Evolutionary conservation across 805 yeast species (phyloP).

Genomic region (Yamadazyma laniorum): DNA sequence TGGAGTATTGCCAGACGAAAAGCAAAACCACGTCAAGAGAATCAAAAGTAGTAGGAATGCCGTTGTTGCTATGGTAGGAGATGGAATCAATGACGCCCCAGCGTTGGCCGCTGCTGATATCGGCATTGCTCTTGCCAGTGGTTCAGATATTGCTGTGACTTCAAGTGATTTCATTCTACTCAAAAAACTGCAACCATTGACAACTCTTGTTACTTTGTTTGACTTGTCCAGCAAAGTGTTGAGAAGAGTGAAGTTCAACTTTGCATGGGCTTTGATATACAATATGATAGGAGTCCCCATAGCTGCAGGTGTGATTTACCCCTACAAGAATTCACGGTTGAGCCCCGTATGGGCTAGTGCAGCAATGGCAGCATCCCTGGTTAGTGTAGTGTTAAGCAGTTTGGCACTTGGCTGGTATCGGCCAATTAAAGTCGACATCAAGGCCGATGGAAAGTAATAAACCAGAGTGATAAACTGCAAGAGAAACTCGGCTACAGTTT

Average conservation of each 20-base stretch:
- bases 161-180: conserved; percentile 73
- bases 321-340: conserved; percentile 50
- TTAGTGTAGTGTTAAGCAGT: conserved; percentile 58
- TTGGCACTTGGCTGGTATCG: conserved; percentile 48
- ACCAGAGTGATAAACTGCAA: too few species aligned
- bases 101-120: conserved; percentile 73
- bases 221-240: conserved; percentile 51
- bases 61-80: conserved; percentile 76
- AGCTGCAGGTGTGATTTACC: conserved; percentile 67
- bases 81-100: conserved; percentile 83
- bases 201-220: conserved; percentile 53
- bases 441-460: too few species aligned
- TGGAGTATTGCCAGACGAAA: conserved; percentile 72
- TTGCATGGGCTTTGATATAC: conserved; percentile 59
- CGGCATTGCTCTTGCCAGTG: conserved; percentile 74
- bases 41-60: conserved; percentile 41
- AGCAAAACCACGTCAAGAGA: conserved; percentile 57
- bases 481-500: too few species aligned
- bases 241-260: conserved; percentile 53
- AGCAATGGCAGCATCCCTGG: conserved; percentile 61
- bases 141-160: conserved; percentile 72
- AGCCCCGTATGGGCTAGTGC: conserved; percentile 68
- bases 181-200: conserved; percentile 49
- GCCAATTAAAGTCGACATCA: conserved; percentile 27
- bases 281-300: conserved; percentile 59